Evolutionary conservation across 805 yeast genomes (phyloP), one percentile per base, ranked within the genome.

Genomic region (Candida qinlingensis): DNA sequence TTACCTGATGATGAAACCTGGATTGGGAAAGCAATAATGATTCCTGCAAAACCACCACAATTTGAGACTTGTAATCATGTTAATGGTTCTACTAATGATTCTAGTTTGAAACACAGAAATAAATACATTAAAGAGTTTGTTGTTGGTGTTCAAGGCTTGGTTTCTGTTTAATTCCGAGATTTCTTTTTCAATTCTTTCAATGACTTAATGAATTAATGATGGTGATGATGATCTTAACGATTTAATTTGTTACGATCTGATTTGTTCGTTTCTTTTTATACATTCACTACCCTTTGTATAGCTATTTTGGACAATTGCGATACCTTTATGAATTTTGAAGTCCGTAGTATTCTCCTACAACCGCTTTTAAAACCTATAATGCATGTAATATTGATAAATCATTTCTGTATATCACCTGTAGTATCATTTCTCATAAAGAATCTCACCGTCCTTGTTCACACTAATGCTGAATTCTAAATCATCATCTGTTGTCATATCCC

Each of bases 401-500:
- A 19, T 19, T 19, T 19, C 19, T 19, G 6, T 26, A 25, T 37
- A 19, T 25, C 13, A 27, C 13, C 33, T n/a, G 6, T 28, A 7
- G 6, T 37, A 12, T 13, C 19, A 47, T n/a, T 50, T 44, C 3
- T 53, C 58, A 40, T 53, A 61, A 27, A 48, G 41, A 8, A 67
- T 61, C 27, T 64, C 68, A 39, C 70, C 72, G 19, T 68, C 71
- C 52, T 73, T 79, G 50, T 70, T 70, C 37, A 72, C 71, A 50
- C 80, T 75, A 45, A 88, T 94, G 43, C 89, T 80, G 66, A 92
- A 94, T 68, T 92, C 99, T 58, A 92, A 80, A 65, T 94, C 98
- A 60, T 92, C 98, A 49, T 83, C 81, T 10, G 98, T 94, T 45
- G 92, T 84, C 77, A 91, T 89, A 61, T 91, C 97, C 97, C 98